Evolutionary conservation across 2,329 filamentous ascomycete species (phyloP).

Genomic region (Claviceps paspali): DNA sequence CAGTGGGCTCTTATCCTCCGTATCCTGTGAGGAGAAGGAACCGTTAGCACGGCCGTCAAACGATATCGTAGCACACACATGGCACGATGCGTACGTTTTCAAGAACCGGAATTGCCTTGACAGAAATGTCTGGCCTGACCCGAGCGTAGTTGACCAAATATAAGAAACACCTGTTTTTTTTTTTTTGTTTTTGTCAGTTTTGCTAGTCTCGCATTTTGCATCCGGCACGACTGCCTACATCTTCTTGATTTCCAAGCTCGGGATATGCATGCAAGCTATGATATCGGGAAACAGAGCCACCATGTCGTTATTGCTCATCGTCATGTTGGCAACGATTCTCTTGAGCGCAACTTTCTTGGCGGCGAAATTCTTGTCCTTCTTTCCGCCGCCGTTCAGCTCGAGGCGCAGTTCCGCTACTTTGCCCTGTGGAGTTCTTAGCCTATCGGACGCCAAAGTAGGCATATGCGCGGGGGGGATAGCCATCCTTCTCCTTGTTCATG

Average conservation of each 20-base stretch:
- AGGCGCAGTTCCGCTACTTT: constrained; percentile 95
- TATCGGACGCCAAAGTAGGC: constrained; percentile 27
- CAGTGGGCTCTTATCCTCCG: constrained; percentile 83
- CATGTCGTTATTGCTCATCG: constrained; percentile 99
- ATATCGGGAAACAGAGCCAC: constrained; percentile 92
- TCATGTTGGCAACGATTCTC: constrained; percentile 99
- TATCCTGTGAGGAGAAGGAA: constrained; percentile 43
- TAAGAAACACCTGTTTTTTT: constrained; percentile 66
- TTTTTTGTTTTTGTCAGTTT: constrained; percentile 28
- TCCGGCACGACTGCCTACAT: constrained; percentile 45
- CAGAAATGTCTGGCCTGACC: constrained; percentile 81
- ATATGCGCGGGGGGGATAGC: constrained; percentile 40
- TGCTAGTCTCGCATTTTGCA: not conserved
- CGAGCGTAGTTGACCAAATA: constrained; percentile 95
- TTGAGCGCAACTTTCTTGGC: constrained; percentile 96
- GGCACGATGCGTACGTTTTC: constrained; percentile 44
- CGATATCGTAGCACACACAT: not conserved
- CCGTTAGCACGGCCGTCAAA: not conserved
- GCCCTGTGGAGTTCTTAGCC: constrained; percentile 59
- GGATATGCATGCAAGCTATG: constrained; percentile 87
- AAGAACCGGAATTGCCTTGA: constrained; percentile 82
- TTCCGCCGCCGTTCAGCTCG: constrained; percentile 84
- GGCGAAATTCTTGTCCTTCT: constrained; percentile 94
- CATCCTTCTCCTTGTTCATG: constrained; percentile 9
- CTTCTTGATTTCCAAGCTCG: constrained; percentile 96